Base-by-base conservation (phyloP, 768 basidiomycete species). In the Mycena crocata region DNA sequence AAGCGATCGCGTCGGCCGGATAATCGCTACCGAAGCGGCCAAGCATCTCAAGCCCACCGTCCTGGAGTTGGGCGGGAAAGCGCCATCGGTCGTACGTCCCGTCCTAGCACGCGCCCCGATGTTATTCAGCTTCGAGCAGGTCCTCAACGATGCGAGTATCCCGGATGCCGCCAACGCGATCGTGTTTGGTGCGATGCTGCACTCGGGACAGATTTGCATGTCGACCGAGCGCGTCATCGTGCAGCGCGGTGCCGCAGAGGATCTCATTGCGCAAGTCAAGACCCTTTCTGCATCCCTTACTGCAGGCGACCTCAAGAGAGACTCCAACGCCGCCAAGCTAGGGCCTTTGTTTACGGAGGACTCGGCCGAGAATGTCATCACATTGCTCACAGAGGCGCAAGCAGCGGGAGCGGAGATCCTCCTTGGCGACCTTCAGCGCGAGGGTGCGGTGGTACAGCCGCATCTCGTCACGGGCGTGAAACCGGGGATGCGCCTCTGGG, bases 131-230 rank as follows among this genome's bases (percentile, higher is more conserved):
- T 6, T 17, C 24, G 3, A 6, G 2, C 46, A 87, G 87, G 82
- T 87, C 9, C 75, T 87, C 10, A 74, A 84, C 31, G 85, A 87
- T 57, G 89, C 89, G 1, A 81, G 89, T 70, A 68, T 89, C 28
- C 72, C 79, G 13, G 78, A 85, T 44, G 89, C 89, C 0, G 86
- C 89, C 0, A 84, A 84, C 59, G 81, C 79, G 2, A 83, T 87
- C 50, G 79, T 80, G 0, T 79, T 68, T 32, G 83, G 83, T 21
- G 80, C 86, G 3, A 78, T 87, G 71, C 55, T 80, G 0, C 78
- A 85, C 71, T 85, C 84, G 15, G 87, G 87, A 1, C 86, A 88
- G 75, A 79, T 87, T 45, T 89, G 87, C 76, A 87, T 89, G 85
- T 86, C 87, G 1, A 84, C 86, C 10, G 86, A 87, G 69, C 84